Percentiles rank a stretch among this genome's conserved stretches.
Conservation (phyloP, 2,329 filamentous ascomycete genomes). For the Tolypocladium nubicola region DNA sequence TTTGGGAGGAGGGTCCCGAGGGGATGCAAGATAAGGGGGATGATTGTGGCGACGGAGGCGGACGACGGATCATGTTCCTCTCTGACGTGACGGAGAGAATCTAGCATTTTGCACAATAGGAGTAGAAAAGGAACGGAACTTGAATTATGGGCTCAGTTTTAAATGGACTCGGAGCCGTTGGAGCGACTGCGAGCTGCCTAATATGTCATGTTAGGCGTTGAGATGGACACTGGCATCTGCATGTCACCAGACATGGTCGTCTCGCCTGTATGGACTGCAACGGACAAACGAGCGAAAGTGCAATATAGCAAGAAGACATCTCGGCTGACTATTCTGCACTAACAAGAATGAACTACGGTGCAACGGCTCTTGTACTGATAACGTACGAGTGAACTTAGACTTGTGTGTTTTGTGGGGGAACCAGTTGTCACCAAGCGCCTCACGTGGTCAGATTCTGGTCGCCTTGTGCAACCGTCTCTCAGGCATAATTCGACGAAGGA, state of each 20-base stretch:
- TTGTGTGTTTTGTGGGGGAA: no score
- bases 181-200: not conserved
- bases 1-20: slow-evolving; percentile 1
- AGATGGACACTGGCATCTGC: not conserved
- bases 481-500: not conserved
- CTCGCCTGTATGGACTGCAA: not conserved
- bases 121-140: slow-evolving; percentile 25
- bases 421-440: not conserved
- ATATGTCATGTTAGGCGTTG: not conserved
- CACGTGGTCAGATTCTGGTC: not conserved
- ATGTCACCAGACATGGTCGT: not conserved
- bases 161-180: not conserved
- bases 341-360: not conserved
- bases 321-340: not conserved
- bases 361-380: not conserved
- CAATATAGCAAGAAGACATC: not conserved
- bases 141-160: slow-evolving; percentile 11
- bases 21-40: slow-evolving; percentile 3
- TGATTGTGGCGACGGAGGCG: slow-evolving; percentile 7
- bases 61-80: slow-evolving; percentile 15
- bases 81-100: slow-evolving; percentile 15
- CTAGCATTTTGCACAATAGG: slow-evolving; percentile 24
- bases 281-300: not conserved
- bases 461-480: not conserved
- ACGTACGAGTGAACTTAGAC: not conserved